These are phyloP conservation scores for Trichomonas tenax DNA, from an alignment of 208 protist genomes.

Conservation along the genomic window DNA sequence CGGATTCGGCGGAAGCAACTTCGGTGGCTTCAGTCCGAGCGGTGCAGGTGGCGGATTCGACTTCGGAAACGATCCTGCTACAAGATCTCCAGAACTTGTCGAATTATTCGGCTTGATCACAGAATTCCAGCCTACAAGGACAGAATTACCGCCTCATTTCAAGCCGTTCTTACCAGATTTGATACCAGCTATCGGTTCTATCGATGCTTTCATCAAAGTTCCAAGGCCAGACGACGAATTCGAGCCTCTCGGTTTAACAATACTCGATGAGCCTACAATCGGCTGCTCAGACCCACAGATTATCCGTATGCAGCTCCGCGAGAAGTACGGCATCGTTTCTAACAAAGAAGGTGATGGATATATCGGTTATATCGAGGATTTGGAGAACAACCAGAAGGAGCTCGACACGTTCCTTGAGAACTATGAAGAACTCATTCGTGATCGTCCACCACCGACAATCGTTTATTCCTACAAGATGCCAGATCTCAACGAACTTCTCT, in stretches of 20 bases:
- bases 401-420: background rate
- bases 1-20: background rate
- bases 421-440: background rate
- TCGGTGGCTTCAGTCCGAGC: background rate
- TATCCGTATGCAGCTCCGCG: background rate
- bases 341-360: background rate
- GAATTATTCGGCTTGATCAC: background rate
- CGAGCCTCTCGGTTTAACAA: background rate
- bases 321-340: background rate
- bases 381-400: background rate
- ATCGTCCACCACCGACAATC: background rate
- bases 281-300: background rate
- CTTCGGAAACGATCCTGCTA: background rate
- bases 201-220: slow-evolving; percentile 87
- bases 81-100: background rate
- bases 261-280: background rate
- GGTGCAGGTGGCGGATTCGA: background rate
- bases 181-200: slow-evolving; percentile 58
- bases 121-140: background rate
- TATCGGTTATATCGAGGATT: background rate
- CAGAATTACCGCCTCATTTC: background rate
- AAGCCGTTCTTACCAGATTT: background rate
- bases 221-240: background rate
- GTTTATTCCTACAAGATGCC: slow-evolving; percentile 5
- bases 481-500: slow-evolving; percentile 17